phyloP scores from a whole-genome alignment of 2,329 filamentous ascomycete genomes.

The Thermochaetoides dissita region DNA sequence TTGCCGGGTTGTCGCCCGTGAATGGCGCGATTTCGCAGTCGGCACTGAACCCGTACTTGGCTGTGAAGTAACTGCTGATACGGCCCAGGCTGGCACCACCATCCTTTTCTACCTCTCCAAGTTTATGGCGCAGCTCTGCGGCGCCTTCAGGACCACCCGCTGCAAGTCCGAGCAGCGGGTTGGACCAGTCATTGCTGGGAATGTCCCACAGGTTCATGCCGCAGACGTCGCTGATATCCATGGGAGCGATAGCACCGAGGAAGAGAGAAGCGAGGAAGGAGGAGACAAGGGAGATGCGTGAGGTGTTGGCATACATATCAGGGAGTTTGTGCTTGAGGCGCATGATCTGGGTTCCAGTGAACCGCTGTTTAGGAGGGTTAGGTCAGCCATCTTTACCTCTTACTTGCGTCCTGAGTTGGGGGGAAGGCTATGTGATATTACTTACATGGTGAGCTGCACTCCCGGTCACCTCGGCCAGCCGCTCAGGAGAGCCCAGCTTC shows the following conservation, averaged over 20 bases:
- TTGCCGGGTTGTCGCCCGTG: conserved; percentile 92
- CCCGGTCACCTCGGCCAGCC: conserved; percentile 67
- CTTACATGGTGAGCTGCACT: conserved; percentile 88
- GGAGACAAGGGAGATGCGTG: conserved; percentile 82
- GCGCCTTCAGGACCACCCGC: conserved; percentile 49
- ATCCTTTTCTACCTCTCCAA: conserved; percentile 67
- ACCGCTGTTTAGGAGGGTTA: conserved; percentile 43
- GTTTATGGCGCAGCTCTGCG: conserved; percentile 53
- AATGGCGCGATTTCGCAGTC: conserved; percentile 72
- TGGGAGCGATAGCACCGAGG: conserved; percentile 69
- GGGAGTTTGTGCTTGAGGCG: conserved; percentile 70
- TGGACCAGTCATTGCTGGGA: conserved; percentile 55
- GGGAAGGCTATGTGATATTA: conserved; percentile 4
- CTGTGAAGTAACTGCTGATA: conserved; percentile 65
- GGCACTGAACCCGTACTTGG: conserved; percentile 60
- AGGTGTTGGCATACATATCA: conserved; percentile 64
- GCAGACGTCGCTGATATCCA: conserved; percentile 88
- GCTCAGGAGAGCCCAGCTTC: conserved; percentile 49
- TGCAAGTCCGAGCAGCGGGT: conserved; percentile 59
- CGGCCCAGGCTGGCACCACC: conserved; percentile 65
- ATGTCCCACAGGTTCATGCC: conserved; percentile 98
- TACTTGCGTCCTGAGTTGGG: no score
- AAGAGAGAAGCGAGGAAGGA: conserved; percentile 89
- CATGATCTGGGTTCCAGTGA: conserved; percentile 94
- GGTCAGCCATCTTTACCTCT: no score